phyloP scores from a whole-genome alignment of 805 yeast genomes.

The Teunomyces cretensis region DNA sequence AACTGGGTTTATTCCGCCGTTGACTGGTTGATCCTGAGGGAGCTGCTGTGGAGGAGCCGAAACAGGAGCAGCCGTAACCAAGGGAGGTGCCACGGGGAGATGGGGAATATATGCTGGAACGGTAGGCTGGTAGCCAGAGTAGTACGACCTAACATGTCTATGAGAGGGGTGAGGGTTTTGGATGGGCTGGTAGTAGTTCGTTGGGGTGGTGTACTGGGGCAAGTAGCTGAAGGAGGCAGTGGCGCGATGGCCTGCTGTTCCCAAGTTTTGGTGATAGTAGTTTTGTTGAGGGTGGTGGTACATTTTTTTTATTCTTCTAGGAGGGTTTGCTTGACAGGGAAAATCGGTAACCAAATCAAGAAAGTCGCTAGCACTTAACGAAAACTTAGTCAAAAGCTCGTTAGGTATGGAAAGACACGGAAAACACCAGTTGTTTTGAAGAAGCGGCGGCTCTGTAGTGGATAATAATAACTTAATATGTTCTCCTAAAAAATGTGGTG shows the following conservation, averaged over 20 bases:
- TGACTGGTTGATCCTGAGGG: slow-evolving; percentile 14
- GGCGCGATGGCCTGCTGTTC: slow-evolving; percentile 41
- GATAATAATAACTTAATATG: slow-evolving; percentile 5
- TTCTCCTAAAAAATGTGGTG: slow-evolving; percentile 3
- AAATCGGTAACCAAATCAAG: too few relatives aligned
- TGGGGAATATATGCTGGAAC: neutral
- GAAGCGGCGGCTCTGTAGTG: neutral
- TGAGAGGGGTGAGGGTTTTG: slow-evolving; percentile 9
- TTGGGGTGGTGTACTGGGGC: slow-evolving; percentile 18
- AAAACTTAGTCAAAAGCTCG: slow-evolving; percentile 45
- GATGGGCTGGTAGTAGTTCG: slow-evolving; percentile 3
- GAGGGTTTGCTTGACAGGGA: too few relatives aligned
- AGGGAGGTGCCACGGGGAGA: neutral
- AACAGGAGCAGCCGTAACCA: neutral
- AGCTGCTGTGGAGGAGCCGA: neutral
- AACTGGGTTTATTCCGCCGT: slow-evolving; percentile 76
- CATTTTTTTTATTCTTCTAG: slow-evolving; percentile 13
- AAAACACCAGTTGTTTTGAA: neutral
- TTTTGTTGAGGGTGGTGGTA: slow-evolving; percentile 14
- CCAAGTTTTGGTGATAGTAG: slow-evolving; percentile 26
- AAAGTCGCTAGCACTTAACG: too few relatives aligned
- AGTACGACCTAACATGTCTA: slow-evolving; percentile 6
- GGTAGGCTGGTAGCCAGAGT: slow-evolving; percentile 13
- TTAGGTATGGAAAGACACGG: neutral
- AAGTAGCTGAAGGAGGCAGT: slow-evolving; percentile 25